Evolutionary conservation across 495 filamentous ascomycete genomes (phyloP).

Genomic region (Friedmanniomyces endolithicus): DNA sequence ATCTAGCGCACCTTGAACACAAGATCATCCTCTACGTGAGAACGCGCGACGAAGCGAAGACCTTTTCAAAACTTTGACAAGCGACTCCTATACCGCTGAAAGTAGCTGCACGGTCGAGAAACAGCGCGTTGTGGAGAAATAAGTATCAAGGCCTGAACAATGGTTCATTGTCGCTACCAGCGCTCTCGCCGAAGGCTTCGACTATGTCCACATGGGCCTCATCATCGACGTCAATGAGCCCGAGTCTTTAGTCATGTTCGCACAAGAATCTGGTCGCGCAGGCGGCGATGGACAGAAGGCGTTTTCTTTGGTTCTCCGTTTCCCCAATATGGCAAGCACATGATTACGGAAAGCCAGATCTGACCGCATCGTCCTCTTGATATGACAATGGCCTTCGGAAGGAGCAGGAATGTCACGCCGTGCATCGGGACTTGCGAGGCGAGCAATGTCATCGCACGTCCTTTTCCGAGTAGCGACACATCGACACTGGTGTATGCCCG

Average conservation of each 20-base stretch:
- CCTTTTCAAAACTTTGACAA: too few species aligned
- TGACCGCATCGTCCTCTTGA: background rate
- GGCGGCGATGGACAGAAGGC: conserved; percentile 1
- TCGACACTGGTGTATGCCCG: background rate
- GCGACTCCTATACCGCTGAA: too few species aligned
- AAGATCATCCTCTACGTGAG: too few species aligned
- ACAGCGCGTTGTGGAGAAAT: background rate
- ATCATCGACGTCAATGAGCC: conserved; percentile 3
- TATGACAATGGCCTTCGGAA: background rate
- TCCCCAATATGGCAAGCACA: too few species aligned
- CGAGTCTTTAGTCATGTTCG: background rate
- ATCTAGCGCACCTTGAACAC: too few species aligned
- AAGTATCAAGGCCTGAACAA: background rate
- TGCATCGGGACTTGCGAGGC: background rate
- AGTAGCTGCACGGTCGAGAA: too few species aligned
- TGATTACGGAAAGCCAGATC: too few species aligned
- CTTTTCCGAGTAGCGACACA: background rate
- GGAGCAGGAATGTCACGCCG: background rate
- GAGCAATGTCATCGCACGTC: background rate
- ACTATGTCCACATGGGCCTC: background rate
- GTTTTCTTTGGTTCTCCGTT: conserved; percentile 1
- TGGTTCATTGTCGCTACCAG: conserved; percentile 5
- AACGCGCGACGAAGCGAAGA: too few species aligned
- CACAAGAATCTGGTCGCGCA: background rate
- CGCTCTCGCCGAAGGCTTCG: conserved; percentile 4